Evolutionary conservation across 1,139 yeast genomes (phyloP), one percentile per base, ranked within the genome.

Genomic region (Arxiozyma heterogenica): DNA sequence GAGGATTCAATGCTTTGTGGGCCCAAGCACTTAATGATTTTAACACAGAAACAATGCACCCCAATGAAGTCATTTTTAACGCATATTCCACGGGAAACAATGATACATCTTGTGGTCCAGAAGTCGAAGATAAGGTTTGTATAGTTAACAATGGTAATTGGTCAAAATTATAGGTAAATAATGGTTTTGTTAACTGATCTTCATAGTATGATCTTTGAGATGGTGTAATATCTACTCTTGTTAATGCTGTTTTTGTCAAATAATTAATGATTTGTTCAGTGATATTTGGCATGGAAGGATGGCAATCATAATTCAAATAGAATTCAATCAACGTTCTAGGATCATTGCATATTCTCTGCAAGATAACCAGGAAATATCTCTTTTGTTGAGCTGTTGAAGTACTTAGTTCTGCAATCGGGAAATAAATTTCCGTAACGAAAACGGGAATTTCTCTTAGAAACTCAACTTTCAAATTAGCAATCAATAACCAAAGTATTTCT

Each of bases 281-380:
- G 51, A 91, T 77, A 67, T 93, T 93, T 50, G 95, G 88, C 77
- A 85, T 80, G 7, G 80, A 75, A 20, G 85, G 78, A 67, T 90
- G 96, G 73, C 99, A 94, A 69, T 94, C 99, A 69, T 93, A 94
- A 69, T 94, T 94, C 64, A 94, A 78, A 66, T 91, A 94, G 58
- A 93, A 82, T 70, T 94, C 99, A 56, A 94, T 89, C 56, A 94
- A 75, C 42, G 95, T 86, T 59, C 96, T 78, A 42, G 98, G 95
- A 69, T 93, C 96, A 59, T 83, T 83, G 66, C 96, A 86, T 48
- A 93, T 71, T 59, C 95, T 78, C 62, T 87, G 86, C 39, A 94
- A 77, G 22, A 93, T 79, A 15, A 86, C 81, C 59, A 94, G 75
- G 59, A 93, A 80, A 63, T 89, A 91, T 64, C 95, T 79, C 69